Base-by-base conservation (phyloP, 2,329 filamentous ascomycete species). In the Podosphaera fusca region DNA sequence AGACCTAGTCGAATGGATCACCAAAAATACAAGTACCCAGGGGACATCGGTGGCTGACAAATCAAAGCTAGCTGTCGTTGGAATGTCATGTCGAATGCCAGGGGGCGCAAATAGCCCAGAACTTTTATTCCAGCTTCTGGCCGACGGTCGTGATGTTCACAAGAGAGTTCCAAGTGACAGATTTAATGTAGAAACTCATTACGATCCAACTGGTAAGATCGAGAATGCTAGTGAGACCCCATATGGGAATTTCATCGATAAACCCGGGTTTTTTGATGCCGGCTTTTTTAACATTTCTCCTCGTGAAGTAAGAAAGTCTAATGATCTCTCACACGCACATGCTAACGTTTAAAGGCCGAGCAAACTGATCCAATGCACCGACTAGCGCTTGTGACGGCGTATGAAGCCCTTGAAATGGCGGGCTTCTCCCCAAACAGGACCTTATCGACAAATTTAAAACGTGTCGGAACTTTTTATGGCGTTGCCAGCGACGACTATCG, bases 261-360 rank as follows among this genome's bases (percentile, higher is more conserved):
- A 87, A 60, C 84, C 85, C 0, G 84, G 84, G 57, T 73, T 84
- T 53, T 90, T 90, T 64, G 85, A 90, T 63, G 81, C 84, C n/a
- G 75, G 82, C 0, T 89, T 90, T 70, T 90, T 90, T 76, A 87
- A 87, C 69, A 88, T 90, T 81, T 88, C 84, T 40, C 84, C 85
- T 4, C 79, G 84, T 63, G 85, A 90, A 69, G 86, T 86, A 34
- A 78, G 54, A 36, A 40, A 30, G 12, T 30, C 31, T 2, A 31
- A 31, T 34, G 10, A 14, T 30, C 4, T 50, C 21, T 5, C 31
- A 10, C 21, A 30, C 29, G 21, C 14, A 5, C 29, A 10, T 30
- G 30, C 47, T 50, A 29, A 50, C n/a, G 29, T 49, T 34, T 4
- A 31, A 38, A 56, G 55, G 55, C 55, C 21, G 55, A 46, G 33